These are phyloP conservation scores for Verbascum thapsus DNA, from an alignment of 257 asterid genomes.

Conservation along the genomic window DNA sequence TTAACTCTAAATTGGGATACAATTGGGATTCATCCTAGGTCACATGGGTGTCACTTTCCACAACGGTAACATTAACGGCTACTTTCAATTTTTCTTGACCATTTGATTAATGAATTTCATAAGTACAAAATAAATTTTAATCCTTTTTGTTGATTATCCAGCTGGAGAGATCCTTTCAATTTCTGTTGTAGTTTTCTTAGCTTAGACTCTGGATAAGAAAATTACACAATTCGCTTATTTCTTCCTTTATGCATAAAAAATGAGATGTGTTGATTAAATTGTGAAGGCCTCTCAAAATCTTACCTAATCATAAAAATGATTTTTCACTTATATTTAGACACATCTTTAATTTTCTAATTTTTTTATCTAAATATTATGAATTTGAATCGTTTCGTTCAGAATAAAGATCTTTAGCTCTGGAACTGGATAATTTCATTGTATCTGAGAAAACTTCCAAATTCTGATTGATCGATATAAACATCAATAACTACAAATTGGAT, in stretches of 20 bases:
- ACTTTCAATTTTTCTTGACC: background rate
- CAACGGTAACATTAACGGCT: conserved; percentile 50
- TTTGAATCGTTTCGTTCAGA: too few relatives aligned
- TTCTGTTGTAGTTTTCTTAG: background rate
- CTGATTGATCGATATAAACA: too few relatives aligned
- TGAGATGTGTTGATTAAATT: conserved; percentile 9
- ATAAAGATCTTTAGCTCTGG: too few relatives aligned
- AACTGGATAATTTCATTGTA: too few relatives aligned
- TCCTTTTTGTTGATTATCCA: conserved; percentile 20
- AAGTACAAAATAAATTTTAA: background rate
- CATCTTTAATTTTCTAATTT: too few relatives aligned
- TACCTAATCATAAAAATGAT: conserved; percentile 19
- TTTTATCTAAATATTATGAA: too few relatives aligned
- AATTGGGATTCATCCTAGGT: conserved; percentile 19
- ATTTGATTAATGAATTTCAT: background rate
- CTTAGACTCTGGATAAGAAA: background rate
- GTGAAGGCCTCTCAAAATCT: background rate
- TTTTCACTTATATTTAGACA: background rate
- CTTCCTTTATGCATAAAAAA: conserved; percentile 13
- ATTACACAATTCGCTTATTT: background rate
- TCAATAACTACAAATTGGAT: too few relatives aligned
- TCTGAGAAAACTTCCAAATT: too few relatives aligned
- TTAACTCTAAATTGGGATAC: too few relatives aligned
- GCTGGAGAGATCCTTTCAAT: background rate
- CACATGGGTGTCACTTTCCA: conserved; percentile 42